Base-by-base conservation (phyloP, 2,329 filamentous ascomycete species). In the Chalaropsis thielavioides region DNA sequence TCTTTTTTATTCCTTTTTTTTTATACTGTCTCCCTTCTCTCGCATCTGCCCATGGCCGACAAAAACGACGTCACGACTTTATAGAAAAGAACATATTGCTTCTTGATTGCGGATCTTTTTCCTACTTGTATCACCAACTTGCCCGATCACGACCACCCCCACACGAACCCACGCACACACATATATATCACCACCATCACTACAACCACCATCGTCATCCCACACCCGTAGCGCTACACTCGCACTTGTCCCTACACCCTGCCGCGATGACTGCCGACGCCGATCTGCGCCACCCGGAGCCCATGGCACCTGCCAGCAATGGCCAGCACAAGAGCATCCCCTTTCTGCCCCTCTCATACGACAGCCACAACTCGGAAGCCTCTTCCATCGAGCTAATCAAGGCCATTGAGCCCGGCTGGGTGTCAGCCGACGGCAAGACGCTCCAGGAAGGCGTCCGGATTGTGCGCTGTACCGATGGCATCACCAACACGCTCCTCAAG, bases 401-500 rank as follows among this genome's bases (percentile, higher is more conserved):
- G 70, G 83, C 89, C 35, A 80, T 96, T 68, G 83, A 87, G 67
- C 92, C 92, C 11, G 85, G 95, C 71, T 99, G 94, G 94, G 81
- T 85, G 69, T 81, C 82, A 60, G 78, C 82, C 43, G 84, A 86
- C 69, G 62, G 63, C n/a, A 40, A 19, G 8, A 17, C 44, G 4
- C 59, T 64, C 27, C 44, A 61, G 27, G 17, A 59, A 10, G 63
- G 59, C 31, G 81, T 99, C 71, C 86, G 94, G 72, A 90, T 97
- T 73, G 81, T 90, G 69, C 87, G 89, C 69, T 99, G 97, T 78
- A 99, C 91, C 46, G 94, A 99, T 72, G 94, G 94, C 72, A 99
- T 97, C 77, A 99, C 94, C 69, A 99, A 99, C 76, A 97, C 92
- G 61, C 79, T 92, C 61, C 80, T 91, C 68, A 92, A 92, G 74